Evolutionary conservation across 225 moss, liverwort and hornwort genomes (phyloP).

Genomic region (Asterella californica): DNA sequence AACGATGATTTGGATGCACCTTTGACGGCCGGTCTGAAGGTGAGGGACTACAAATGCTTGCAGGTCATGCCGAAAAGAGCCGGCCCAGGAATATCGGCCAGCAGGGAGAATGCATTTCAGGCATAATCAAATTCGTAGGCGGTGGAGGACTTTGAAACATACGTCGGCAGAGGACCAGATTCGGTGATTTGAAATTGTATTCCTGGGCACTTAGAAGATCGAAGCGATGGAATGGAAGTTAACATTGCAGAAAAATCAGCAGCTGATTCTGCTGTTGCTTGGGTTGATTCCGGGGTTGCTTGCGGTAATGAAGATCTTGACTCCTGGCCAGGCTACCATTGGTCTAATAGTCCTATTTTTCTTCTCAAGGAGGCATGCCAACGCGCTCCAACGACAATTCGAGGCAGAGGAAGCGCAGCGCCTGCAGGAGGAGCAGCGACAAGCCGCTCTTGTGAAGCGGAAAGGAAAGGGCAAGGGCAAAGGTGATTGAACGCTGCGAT

Average conservation of each 20-base stretch:
- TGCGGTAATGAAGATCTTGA: slow-evolving; percentile 24
- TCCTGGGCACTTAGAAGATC: not conserved
- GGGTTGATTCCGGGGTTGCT: slow-evolving; percentile 40
- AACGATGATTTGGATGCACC: too few species aligned
- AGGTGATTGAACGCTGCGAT: slow-evolving; percentile 5
- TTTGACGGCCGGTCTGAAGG: too few species aligned
- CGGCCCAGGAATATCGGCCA: not conserved
- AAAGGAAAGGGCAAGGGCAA: slow-evolving; percentile 23
- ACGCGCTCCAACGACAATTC: slow-evolving; percentile 24
- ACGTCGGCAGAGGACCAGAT: not conserved
- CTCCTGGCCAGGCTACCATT: slow-evolving; percentile 29
- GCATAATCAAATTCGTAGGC: too few species aligned
- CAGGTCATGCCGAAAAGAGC: not conserved
- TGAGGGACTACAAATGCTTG: too few species aligned
- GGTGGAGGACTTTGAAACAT: not conserved
- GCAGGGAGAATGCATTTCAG: not conserved
- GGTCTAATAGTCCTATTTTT: slow-evolving; percentile 31
- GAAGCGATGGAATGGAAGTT: slow-evolving; percentile 9
- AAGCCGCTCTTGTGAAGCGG: slow-evolving; percentile 16
- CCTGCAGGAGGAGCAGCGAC: slow-evolving; percentile 22
- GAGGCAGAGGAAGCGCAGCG: slow-evolving; percentile 31
- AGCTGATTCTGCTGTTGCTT: slow-evolving; percentile 29
- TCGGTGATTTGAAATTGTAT: not conserved
- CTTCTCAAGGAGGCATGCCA: slow-evolving; percentile 39
- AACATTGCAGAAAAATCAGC: slow-evolving; percentile 26